Evolutionary conservation across 345 rosid species (phyloP), one percentile per base, ranked within the genome.

Genomic region (Camelina hispida): DNA sequence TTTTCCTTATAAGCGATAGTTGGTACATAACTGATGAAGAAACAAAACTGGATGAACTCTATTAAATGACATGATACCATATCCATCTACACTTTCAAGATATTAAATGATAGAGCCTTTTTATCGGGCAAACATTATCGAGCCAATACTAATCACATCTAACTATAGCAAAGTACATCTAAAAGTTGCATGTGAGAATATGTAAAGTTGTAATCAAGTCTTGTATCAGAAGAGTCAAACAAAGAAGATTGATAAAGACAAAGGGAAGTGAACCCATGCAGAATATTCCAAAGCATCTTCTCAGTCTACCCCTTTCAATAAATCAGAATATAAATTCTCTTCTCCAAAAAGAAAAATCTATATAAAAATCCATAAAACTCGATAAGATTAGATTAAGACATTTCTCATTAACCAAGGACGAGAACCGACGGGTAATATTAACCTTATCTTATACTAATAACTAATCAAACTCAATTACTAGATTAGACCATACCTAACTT

Each of bases 241-340:
- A 50, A 71, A 50, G 23, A 69, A 62, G 16, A 6, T 54, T 6
- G 71, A 58, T 30, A 58, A 57, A 22, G 69, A 71, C 68, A 71
- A 40, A 28, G 7, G 64, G 61, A 35, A 25, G 28, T 25, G 28
- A 25, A 48, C 61, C 59, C 67, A 50, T 66, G 63, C 58, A 72
- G 77, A 78, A 78, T 78, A 78, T 78, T 66, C 81, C 43, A 51
- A 52, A 65, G 81, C 81, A 78, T 78, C 50, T 66, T 65, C n/a
- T 51, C 37, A 20, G 9, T 25, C n/a, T 57, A 12, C 52, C 38
- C 55, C 30, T 64, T 64, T 22, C 35, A 13, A 55, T 44, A 56
- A 43, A 34, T 42, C 69, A 70, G 15, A 44, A 10, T 52, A 18
- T 62, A 14, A 15, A 10, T 58, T 37, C 7, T 23, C 42, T 25